Percentiles rank a stretch among this genome's conserved stretches.
Evolutionary conservation across 148 eudicot genomes (phyloP).

Genomic region (Camellia japonica): DNA sequence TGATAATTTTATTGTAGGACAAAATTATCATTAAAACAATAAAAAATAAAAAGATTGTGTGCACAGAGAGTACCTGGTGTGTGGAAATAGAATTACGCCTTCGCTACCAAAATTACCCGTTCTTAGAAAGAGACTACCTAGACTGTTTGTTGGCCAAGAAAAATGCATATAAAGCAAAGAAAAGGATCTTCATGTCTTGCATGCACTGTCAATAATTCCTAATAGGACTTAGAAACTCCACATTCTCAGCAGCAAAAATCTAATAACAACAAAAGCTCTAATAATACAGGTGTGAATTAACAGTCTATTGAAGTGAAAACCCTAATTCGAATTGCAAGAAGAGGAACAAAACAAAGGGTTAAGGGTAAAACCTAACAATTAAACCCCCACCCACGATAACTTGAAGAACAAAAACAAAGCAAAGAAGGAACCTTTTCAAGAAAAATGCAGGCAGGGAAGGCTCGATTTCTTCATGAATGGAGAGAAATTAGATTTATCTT

Average conservation of each 20-base stretch:
- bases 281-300: not conserved
- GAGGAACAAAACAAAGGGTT: not conserved
- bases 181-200: not conserved
- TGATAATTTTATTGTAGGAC: too few relatives aligned
- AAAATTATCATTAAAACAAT: too few relatives aligned
- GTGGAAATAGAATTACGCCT: too few relatives aligned
- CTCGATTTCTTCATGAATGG: not conserved
- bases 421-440: not conserved
- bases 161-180: too few relatives aligned
- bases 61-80: too few relatives aligned
- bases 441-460: not conserved
- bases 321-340: slow-evolving; percentile 5
- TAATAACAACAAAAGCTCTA: not conserved
- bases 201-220: too few relatives aligned
- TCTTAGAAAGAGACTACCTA: too few relatives aligned
- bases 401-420: not conserved
- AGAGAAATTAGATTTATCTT: not conserved
- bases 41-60: too few relatives aligned
- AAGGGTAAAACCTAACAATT: not conserved
- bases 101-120: too few relatives aligned
- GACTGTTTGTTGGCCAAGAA: too few relatives aligned
- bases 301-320: not conserved
- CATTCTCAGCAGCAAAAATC: not conserved
- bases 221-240: not conserved
- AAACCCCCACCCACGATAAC: not conserved